Base-by-base conservation (phyloP, 192 early-diverging fungal genomes). In the Podila clonocystis region DNA sequence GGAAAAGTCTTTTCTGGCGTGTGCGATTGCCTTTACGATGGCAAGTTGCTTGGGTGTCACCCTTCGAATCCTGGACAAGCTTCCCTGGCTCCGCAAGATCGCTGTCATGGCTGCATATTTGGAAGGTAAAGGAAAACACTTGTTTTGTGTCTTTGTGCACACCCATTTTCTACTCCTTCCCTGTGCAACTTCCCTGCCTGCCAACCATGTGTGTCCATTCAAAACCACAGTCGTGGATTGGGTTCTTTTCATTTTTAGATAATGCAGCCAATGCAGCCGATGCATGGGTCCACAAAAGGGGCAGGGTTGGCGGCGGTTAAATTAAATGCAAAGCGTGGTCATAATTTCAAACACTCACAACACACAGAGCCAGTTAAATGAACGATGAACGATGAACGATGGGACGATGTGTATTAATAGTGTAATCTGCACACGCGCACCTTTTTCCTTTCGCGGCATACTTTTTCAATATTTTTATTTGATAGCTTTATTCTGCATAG, bases 61-160 rank as follows among this genome's bases (percentile, higher is more conserved):
- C 20, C 58, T 80, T 13, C 65, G 77, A 2, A 80, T 80, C 29
- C 29, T 73, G 62, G 77, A 80, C 70, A 80, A 69, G 58, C 15
- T 73, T 45, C 58, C 67, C 0, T 69, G 66, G 62, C 48, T 80
- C 12, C 30, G 70, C 66, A 63, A 58, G 20, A 68, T 73, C 62
- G 55, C 77, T 60, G 77, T 80, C 19, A 61, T 80, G 19, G 72
- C 70, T 9, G 77, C 77, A 5, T 80, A 80, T 20, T 62, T 80
- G 26, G 77, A 80, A 80, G 77, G 77, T 80, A 80, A 70, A 50
- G 4, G 12, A 13, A 55, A 20, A 29, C 29, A 20, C 20, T 24
- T 34, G 12, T 45, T 8, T 36, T 8, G 34, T 36, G 31, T 31
- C 5, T 36, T 45, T 15, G 13, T 45, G 41, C 41, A 17, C 41